A percentile compares a stretch with the other conserved stretches of the same genome.
Evolutionary conservation across 257 asterid genomes (phyloP).

Genomic region (Leptodermis oblonga): DNA sequence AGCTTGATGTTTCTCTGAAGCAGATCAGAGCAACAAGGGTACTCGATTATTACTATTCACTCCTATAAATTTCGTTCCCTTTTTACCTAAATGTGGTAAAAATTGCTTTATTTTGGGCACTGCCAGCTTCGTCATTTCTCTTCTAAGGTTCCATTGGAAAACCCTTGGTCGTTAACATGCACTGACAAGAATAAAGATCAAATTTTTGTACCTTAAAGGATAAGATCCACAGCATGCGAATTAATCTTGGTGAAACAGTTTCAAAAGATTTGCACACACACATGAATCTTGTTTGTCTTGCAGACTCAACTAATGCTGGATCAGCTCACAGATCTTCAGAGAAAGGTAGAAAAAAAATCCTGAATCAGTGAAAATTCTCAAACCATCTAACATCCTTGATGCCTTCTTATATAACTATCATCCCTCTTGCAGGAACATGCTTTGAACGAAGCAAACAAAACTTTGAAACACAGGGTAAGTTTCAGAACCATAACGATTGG

Average conservation of each 20-base stretch:
- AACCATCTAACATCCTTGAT: not conserved
- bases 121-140: not conserved
- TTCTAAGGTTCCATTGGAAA: not conserved
- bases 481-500: too few species aligned
- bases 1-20: slow-evolving; percentile 90
- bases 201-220: not conserved
- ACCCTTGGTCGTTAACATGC: not conserved
- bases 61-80: not conserved
- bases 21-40: slow-evolving; percentile 96
- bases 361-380: not conserved
- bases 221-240: not conserved
- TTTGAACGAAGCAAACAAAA: slow-evolving; percentile 84
- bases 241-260: not conserved
- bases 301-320: slow-evolving; percentile 98
- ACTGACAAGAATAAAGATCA: not conserved
- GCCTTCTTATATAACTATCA: slow-evolving; percentile 1
- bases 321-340: slow-evolving; percentile 81
- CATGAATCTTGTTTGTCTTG: slow-evolving; percentile 21
- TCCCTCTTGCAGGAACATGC: slow-evolving; percentile 68
- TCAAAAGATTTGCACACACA: not conserved
- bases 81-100: not conserved
- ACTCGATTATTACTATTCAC: not conserved
- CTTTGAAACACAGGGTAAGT: slow-evolving; percentile 82
- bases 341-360: slow-evolving; percentile 45
- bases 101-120: not conserved